These are phyloP conservation scores for Misopates orontium DNA, from an alignment of 257 asterid species.

Conservation along the genomic window DNA sequence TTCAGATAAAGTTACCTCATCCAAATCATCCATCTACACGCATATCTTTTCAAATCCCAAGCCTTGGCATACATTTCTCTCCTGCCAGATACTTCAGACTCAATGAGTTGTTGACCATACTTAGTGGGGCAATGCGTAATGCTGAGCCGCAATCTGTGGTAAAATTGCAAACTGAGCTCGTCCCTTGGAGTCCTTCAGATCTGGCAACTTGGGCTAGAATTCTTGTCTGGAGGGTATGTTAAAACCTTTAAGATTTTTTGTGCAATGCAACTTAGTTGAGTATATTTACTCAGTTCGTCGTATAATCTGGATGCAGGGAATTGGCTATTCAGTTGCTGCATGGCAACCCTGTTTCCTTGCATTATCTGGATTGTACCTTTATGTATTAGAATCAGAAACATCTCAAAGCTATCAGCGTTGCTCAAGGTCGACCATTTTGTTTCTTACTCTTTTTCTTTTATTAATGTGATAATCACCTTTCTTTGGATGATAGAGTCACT, in stretches of 20 bases:
- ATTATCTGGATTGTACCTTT: conserved; percentile 79
- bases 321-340: conserved; percentile 93
- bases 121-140: conserved; percentile 56
- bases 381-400: conserved; percentile 86
- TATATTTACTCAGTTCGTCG: conserved; percentile 21
- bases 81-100: conserved; percentile 82
- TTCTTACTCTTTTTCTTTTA: conserved; percentile 19
- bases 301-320: conserved; percentile 68
- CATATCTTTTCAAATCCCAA: conserved; percentile 84
- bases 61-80: conserved; percentile 93
- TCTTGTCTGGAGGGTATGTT: conserved; percentile 89
- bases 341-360: conserved; percentile 95
- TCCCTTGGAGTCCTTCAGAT: conserved; percentile 86
- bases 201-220: conserved; percentile 82
- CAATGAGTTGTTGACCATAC: conserved; percentile 60
- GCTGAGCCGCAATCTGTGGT: conserved; percentile 57
- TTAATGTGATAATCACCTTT: conserved; percentile 1
- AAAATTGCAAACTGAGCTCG: conserved; percentile 53
- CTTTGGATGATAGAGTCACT: conserved; percentile 2
- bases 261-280: conserved; percentile 7
- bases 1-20: conserved; percentile 82
- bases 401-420: conserved; percentile 87
- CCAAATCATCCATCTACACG: conserved; percentile 87
- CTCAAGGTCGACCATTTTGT: conserved; percentile 58
- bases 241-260: conserved; percentile 23